Percentiles rank a stretch among this genome's conserved stretches.
Conservation (phyloP, 306 rosid genomes). For the Prunus campanulata region DNA sequence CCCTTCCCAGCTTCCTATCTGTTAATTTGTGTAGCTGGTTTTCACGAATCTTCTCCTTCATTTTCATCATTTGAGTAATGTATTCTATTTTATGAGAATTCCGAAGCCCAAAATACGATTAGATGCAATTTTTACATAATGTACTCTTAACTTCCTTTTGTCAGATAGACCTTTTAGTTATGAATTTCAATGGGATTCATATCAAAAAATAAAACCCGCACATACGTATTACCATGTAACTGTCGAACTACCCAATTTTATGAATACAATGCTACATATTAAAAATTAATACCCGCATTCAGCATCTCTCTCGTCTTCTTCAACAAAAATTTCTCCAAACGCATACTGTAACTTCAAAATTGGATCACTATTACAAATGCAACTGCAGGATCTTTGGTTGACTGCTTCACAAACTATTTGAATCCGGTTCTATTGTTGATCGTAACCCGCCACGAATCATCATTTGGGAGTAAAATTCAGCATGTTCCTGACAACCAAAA, state of each 20-base stretch:
- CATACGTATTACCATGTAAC: not conserved
- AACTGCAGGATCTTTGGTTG: not conserved
- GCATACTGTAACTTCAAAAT: not conserved
- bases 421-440: conserved; percentile 18
- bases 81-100: not conserved
- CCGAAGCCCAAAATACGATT: not conserved
- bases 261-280: not conserved
- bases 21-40: not conserved
- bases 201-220: not conserved
- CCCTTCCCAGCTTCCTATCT: not conserved
- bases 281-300: not conserved
- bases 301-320: not conserved
- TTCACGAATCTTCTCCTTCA: not conserved
- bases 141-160: too few species aligned
- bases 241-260: not conserved
- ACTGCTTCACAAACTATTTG: conserved; percentile 1
- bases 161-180: not conserved
- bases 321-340: not conserved
- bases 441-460: conserved; percentile 13
- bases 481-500: conserved; percentile 10
- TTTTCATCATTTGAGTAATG: not conserved
- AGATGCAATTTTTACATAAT: not conserved
- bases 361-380: not conserved
- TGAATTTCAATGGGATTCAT: not conserved
- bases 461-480: conserved; percentile 22